Evolutionary conservation across 2,329 filamentous ascomycete species (phyloP), one percentile per base, ranked within the genome.

Genomic region (Colletotrichum neosansevieriae): DNA sequence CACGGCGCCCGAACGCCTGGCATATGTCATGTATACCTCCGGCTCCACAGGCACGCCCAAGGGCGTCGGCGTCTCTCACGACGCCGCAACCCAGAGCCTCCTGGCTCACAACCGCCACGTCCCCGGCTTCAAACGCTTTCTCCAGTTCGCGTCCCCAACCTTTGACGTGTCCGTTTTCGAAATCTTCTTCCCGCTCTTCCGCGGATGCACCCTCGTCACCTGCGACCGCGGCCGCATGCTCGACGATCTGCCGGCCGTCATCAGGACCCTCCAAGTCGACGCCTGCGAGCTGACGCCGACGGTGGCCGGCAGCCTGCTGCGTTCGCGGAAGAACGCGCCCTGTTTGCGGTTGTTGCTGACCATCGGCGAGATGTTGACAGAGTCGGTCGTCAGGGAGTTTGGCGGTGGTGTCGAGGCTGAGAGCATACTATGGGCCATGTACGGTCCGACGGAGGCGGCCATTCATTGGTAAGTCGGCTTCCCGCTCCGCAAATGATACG

Each of bases 111-210:
- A 97, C 74, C 84, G 82, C 53, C 89, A 94, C 73, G 90, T 98
- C 45, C 94, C 94, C 2, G 44, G 60, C 0, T 97, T 97, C 75
- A 83, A 83, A 15, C 88, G 94, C 51, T 97, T 98, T 76, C 85
- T 98, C 1, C 94, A 98, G 76, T 97, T 97, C 77, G 94, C 94
- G 4, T 91, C 94, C 3, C 93, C 94, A 1, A 97, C 94, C 0
- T 98, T 98, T 76, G 94, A 98, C 78, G 94, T 98, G 7, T 97
- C 93, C 0, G 91, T 97, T 6, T 98, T 98, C 76, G 94, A 98
- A 76, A 94, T 97, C 6, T 97, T 97, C 83, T 97, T 97, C 72
- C 92, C 94, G 0, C 82, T 94, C 15, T 91, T 90, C 70, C 85
- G 93, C 65, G 92, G 92, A 2, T 83, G 82, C 21, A 97, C 93